A percentile compares a stretch with the other conserved stretches of the same genome.
These are phyloP conservation scores for Debaryomycetaceae sp. DNA, from an alignment of 1,139 yeast genomes.

Conservation along the genomic window DNA sequence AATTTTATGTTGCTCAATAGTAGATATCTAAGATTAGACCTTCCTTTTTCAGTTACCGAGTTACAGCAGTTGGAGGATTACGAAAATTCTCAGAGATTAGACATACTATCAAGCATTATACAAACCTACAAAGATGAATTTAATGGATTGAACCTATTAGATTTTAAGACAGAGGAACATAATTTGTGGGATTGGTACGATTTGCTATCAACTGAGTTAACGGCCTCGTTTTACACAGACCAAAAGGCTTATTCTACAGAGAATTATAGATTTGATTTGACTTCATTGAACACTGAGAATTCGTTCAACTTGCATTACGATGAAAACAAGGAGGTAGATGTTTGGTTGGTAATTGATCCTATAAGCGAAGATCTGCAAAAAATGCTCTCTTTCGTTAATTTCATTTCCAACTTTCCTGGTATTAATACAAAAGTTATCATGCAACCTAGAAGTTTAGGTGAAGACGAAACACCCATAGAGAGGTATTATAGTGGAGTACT, in stretches of 20 bases:
- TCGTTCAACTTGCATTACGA: constrained; percentile 26
- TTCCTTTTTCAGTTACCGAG: constrained; percentile 16
- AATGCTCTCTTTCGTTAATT: constrained; percentile 46
- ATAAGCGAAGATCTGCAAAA: constrained; percentile 65
- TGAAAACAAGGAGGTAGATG: constrained; percentile 35
- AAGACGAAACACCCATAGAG: constrained; percentile 39
- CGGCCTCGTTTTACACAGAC: constrained; percentile 45
- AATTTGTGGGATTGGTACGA: constrained; percentile 47
- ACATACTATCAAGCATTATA: constrained; percentile 26
- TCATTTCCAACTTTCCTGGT: constrained; percentile 40
- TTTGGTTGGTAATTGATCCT: constrained; percentile 70
- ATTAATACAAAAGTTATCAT: constrained; percentile 53
- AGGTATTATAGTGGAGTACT: constrained; percentile 56
- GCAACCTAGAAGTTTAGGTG: constrained; percentile 46
- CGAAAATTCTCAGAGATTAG: constrained; percentile 35
- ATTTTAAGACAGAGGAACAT: constrained; percentile 14
- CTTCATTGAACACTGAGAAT: constrained; percentile 29
- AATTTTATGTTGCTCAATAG: constrained; percentile 39
- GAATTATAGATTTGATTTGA: constrained; percentile 44
- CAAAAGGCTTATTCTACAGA: constrained; percentile 32
- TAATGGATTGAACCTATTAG: constrained; percentile 15
- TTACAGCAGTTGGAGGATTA: constrained; percentile 28
- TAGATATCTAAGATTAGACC: constrained; percentile 34
- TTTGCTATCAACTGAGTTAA: constrained; percentile 34
- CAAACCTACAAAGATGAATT: constrained; percentile 29